A percentile compares a stretch with the other conserved stretches of the same genome.
These are phyloP conservation scores for Rutstroemia sydowiana DNA, from an alignment of 2,329 filamentous ascomycete species.

Conservation along the genomic window DNA sequence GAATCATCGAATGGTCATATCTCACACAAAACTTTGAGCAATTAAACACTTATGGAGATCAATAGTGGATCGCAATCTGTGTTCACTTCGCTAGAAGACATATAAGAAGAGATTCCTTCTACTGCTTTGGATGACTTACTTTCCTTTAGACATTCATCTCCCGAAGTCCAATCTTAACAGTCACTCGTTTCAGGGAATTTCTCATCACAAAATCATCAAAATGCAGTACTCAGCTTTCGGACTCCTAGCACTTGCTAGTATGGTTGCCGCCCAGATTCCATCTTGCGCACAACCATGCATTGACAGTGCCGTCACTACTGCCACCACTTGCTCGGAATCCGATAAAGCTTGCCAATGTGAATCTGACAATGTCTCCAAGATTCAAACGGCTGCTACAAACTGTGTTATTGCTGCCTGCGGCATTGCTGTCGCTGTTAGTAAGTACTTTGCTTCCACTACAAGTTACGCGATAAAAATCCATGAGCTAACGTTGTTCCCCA, in stretches of 20 bases:
- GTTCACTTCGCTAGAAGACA: background rate
- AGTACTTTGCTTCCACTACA: background rate
- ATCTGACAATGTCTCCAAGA: background rate
- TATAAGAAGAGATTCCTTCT: constrained; percentile 1
- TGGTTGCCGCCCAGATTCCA: constrained; percentile 8
- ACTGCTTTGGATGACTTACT: background rate
- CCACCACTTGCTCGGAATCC: constrained; percentile 1
- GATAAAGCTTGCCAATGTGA: constrained; percentile 7
- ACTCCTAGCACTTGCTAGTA: constrained; percentile 4
- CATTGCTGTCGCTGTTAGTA: constrained; percentile 2
- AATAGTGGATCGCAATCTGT: background rate
- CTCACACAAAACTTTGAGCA: no score
- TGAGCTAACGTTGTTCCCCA: background rate
- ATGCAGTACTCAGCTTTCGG: constrained; percentile 6
- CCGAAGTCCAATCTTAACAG: background rate
- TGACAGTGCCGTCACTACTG: background rate
- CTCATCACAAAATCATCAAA: background rate
- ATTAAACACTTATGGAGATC: background rate
- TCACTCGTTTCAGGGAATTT: constrained; percentile 10
- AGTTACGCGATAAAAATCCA: background rate
- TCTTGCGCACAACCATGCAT: constrained; percentile 6
- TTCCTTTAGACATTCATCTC: background rate
- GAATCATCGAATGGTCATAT: no score
- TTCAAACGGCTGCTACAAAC: constrained; percentile 3
- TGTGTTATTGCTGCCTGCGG: constrained; percentile 3